Evolutionary conservation across 2,329 filamentous ascomycete genomes (phyloP).

Genomic region (Cladophialophora carrionii): DNA sequence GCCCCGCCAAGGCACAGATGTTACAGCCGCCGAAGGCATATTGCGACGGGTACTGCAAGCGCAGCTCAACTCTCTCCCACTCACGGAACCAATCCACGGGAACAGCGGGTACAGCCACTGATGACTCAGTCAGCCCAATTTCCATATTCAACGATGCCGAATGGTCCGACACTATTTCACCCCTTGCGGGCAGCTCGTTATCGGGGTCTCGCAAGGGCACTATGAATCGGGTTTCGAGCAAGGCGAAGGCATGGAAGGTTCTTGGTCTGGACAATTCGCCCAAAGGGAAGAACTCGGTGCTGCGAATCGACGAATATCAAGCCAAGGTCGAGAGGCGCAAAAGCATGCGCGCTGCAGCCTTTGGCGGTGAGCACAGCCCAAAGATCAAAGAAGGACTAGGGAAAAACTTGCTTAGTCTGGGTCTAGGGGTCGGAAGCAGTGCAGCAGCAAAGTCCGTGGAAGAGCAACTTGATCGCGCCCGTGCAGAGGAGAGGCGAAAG

Average conservation of each 20-base stretch:
- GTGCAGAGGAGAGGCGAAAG: slow-evolving; percentile 29
- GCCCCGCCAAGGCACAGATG: slow-evolving; percentile 14
- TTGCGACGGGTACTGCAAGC: slow-evolving; percentile 35
- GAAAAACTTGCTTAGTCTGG: slow-evolving; percentile 29
- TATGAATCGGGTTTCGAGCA: slow-evolving; percentile 18
- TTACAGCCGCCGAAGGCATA: slow-evolving; percentile 24
- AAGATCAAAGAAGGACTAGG: slow-evolving; percentile 29
- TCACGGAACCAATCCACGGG: slow-evolving; percentile 27
- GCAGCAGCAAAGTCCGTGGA: slow-evolving; percentile 23
- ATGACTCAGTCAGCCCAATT: slow-evolving; percentile 31
- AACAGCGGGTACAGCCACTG: slow-evolving; percentile 21
- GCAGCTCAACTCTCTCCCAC: slow-evolving; percentile 17
- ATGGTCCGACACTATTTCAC: slow-evolving; percentile 30
- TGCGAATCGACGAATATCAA: slow-evolving; percentile 35
- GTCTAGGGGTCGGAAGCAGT: slow-evolving; percentile 25
- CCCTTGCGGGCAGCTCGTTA: slow-evolving; percentile 9
- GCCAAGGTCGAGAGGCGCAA: slow-evolving; percentile 32
- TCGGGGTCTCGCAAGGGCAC: slow-evolving; percentile 12
- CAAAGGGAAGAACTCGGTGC: slow-evolving; percentile 29
- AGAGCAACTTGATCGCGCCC: slow-evolving; percentile 25
- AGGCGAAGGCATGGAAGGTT: slow-evolving; percentile 32
- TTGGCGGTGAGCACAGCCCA: slow-evolving; percentile 3
- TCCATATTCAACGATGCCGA: slow-evolving; percentile 23
- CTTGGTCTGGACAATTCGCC: slow-evolving; percentile 25
- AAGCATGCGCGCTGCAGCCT: slow-evolving; percentile 27